These are phyloP conservation scores for Heteromeles arbutifolia DNA, from an alignment of 306 rosid species.

Conservation along the genomic window DNA sequence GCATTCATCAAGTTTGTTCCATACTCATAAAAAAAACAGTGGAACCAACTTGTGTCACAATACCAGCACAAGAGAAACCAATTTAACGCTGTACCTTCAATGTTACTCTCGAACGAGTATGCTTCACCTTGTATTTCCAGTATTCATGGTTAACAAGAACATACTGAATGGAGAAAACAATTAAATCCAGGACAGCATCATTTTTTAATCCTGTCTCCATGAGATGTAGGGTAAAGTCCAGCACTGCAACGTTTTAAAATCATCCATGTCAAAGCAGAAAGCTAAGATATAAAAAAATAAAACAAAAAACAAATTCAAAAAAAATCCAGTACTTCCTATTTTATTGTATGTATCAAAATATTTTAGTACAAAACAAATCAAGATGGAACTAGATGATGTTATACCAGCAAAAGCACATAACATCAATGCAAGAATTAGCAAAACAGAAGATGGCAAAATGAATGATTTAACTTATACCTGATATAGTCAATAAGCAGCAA, in stretches of 20 bases:
- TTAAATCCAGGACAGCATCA: conserved; percentile 66
- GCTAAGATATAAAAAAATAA: not conserved
- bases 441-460: conserved; percentile 8
- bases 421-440: not conserved
- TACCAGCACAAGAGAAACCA: conserved; percentile 7
- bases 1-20: not conserved
- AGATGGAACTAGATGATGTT: not conserved
- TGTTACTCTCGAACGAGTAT: conserved; percentile 75
- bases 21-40: not conserved
- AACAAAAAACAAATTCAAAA: not conserved
- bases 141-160: conserved; percentile 74
- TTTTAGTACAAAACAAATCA: not conserved
- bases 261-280: conserved; percentile 14
- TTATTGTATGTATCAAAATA: not conserved
- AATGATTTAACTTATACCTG: conserved; percentile 40
- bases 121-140: conserved; percentile 81
- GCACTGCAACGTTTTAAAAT: conserved; percentile 57
- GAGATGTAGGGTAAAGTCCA: conserved; percentile 80
- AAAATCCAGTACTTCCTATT: not conserved
- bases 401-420: not conserved
- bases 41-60: conserved; percentile 5
- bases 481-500: conserved; percentile 56
- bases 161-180: conserved; percentile 79
- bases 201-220: conserved; percentile 77
- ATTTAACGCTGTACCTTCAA: conserved; percentile 52